These are phyloP conservation scores for Schrenkiella parvula DNA, from an alignment of 345 rosid species.

Conservation along the genomic window DNA sequence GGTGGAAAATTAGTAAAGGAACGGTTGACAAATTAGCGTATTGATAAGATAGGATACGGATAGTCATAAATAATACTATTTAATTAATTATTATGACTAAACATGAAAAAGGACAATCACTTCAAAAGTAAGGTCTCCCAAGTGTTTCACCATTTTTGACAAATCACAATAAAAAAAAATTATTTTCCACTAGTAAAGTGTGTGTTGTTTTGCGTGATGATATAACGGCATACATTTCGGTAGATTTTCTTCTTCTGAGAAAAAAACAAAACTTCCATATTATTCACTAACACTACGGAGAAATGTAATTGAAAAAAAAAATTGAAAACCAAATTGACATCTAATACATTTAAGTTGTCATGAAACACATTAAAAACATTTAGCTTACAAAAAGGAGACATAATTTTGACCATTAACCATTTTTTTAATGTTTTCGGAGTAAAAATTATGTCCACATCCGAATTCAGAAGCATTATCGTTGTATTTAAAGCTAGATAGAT, in stretches of 20 bases:
- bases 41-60: conserved; percentile 15
- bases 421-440: too few species aligned
- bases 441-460: too few species aligned
- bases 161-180: neutral
- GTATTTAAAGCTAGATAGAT: too few species aligned
- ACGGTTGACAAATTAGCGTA: neutral
- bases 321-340: too few species aligned
- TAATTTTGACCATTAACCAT: too few species aligned
- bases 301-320: neutral
- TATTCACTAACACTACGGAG: neutral
- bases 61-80: conserved; percentile 18
- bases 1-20: conserved; percentile 1
- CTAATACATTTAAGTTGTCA: too few species aligned
- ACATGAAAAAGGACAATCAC: conserved; percentile 18
- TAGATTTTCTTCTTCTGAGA: neutral
- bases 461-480: too few species aligned
- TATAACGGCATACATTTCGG: neutral
- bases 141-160: conserved; percentile 31
- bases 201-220: neutral
- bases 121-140: conserved; percentile 20
- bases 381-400: too few species aligned
- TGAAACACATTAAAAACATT: too few species aligned
- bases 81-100: conserved; percentile 1
- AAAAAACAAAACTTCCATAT: neutral
- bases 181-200: neutral